A percentile compares a stretch with the other conserved stretches of the same genome.
Evolutionary conservation across 495 filamentous ascomycete species (phyloP).

Genomic region (Xeromyces bisporus): DNA sequence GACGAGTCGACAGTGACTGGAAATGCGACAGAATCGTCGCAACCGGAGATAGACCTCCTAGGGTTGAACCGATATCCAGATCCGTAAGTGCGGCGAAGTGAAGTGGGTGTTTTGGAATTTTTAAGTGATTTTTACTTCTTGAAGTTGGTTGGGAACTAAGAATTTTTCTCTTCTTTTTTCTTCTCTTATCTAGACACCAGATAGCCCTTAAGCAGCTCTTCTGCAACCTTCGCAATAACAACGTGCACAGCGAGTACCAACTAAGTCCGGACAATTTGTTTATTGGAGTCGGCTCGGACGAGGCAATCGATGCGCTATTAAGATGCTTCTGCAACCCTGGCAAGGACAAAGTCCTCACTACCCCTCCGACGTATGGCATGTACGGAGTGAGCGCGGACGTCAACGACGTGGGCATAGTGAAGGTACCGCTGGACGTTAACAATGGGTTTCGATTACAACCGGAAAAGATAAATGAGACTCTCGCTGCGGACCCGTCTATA

Average conservation of each 20-base stretch:
- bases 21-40: conserved; percentile 18
- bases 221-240: conserved; percentile 75
- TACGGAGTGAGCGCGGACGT: conserved; percentile 84
- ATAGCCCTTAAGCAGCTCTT: conserved; percentile 66
- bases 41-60: conserved; percentile 46
- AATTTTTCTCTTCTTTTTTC: background rate
- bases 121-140: too few species aligned
- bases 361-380: conserved; percentile 97
- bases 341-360: conserved; percentile 76
- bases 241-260: conserved; percentile 56
- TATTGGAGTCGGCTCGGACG: conserved; percentile 88
- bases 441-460: conserved; percentile 55
- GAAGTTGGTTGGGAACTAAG: too few species aligned
- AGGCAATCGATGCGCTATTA: conserved; percentile 85
- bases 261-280: conserved; percentile 74
- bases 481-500: conserved; percentile 49
- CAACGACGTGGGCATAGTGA: conserved; percentile 77
- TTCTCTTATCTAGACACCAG: conserved; percentile 47
- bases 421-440: conserved; percentile 51
- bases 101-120: too few species aligned
- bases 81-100: conserved; percentile 53
- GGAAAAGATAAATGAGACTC: conserved; percentile 42
- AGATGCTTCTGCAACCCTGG: conserved; percentile 84
- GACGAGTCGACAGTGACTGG: conserved; percentile 18
- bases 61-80: conserved; percentile 90